These are phyloP conservation scores for Erodium trifolium DNA, from an alignment of 441 rosid genomes.

Conservation along the genomic window DNA sequence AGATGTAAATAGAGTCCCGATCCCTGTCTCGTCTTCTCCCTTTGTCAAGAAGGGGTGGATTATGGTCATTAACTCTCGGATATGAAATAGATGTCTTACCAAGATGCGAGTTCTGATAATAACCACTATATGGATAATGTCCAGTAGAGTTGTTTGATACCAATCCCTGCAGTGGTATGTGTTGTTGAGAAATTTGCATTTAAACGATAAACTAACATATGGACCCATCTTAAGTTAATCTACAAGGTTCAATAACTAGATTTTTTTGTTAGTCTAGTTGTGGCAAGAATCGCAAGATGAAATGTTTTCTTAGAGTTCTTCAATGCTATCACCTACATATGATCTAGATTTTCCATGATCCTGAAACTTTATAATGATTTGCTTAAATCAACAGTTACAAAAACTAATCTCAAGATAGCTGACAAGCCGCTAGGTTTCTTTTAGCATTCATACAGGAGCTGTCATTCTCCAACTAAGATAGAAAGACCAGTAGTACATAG, in stretches of 20 bases:
- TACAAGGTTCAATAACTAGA: constrained; percentile 1
- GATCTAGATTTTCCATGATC: constrained; percentile 5
- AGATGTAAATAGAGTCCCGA: constrained; percentile 29
- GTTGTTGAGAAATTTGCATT: constrained; percentile 30
- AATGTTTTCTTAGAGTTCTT: background rate
- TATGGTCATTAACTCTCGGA: constrained; percentile 39
- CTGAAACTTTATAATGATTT: background rate
- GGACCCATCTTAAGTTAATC: background rate
- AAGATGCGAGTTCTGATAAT: constrained; percentile 37
- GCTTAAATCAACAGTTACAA: background rate
- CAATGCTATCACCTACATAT: background rate
- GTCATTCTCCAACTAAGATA: constrained; percentile 2
- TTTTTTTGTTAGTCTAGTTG: background rate
- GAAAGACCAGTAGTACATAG: background rate
- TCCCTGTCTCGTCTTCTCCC: constrained; percentile 52
- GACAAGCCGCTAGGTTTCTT: background rate
- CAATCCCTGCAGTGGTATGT: constrained; percentile 37
- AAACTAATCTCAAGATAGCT: constrained; percentile 1
- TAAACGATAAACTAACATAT: constrained; percentile 2
- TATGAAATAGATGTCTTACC: constrained; percentile 31
- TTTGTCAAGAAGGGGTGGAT: constrained; percentile 35
- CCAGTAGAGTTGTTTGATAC: constrained; percentile 42
- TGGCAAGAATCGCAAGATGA: background rate
- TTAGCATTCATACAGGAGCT: background rate
- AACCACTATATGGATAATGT: constrained; percentile 36